A percentile compares a stretch with the other conserved stretches of the same genome.
Conservation (phyloP, 1,284 basidiomycete genomes). For the Apiotrichum montevideense region DNA sequence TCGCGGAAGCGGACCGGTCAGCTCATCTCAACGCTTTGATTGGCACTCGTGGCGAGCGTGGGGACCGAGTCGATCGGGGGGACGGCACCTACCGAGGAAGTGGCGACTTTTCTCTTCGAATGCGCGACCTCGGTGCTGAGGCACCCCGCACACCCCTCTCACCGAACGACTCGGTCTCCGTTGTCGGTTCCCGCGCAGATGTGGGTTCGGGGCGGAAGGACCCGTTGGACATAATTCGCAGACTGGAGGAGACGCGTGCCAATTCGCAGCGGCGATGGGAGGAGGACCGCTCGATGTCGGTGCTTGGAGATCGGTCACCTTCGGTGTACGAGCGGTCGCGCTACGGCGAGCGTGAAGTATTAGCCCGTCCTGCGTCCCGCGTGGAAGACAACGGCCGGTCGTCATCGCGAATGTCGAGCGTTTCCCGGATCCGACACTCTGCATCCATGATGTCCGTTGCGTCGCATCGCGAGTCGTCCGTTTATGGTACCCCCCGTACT, state of each 20-base stretch:
- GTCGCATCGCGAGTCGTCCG: conserved; percentile 25
- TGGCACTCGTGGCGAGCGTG: background rate
- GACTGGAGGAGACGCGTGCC: conserved; percentile 30
- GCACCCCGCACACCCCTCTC: conserved; percentile 10
- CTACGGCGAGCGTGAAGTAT: conserved; percentile 14
- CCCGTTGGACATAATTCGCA: conserved; percentile 35
- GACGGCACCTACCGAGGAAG: background rate
- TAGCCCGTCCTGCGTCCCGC: conserved; percentile 6
- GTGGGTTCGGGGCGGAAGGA: conserved; percentile 23
- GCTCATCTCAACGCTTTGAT: background rate
- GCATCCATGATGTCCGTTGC: conserved; percentile 35
- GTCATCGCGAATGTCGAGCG: background rate
- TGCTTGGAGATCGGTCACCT: conserved; percentile 13
- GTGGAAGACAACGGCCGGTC: conserved; percentile 5
- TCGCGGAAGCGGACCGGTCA: background rate
- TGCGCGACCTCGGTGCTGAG: background rate
- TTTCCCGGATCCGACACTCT: conserved; percentile 7
- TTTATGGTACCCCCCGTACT: conserved; percentile 24
- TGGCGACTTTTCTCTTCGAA: background rate
- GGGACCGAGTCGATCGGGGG: background rate
- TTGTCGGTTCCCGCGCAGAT: conserved; percentile 21
- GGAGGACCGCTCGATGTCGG: conserved; percentile 26
- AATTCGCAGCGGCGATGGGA: conserved; percentile 34
- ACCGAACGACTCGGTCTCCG: conserved; percentile 38
- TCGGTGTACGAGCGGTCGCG: conserved; percentile 11